These are phyloP conservation scores for Hyparrhenia diplandra DNA, from an alignment of 176 grass and related monocot species.

Conservation along the genomic window DNA sequence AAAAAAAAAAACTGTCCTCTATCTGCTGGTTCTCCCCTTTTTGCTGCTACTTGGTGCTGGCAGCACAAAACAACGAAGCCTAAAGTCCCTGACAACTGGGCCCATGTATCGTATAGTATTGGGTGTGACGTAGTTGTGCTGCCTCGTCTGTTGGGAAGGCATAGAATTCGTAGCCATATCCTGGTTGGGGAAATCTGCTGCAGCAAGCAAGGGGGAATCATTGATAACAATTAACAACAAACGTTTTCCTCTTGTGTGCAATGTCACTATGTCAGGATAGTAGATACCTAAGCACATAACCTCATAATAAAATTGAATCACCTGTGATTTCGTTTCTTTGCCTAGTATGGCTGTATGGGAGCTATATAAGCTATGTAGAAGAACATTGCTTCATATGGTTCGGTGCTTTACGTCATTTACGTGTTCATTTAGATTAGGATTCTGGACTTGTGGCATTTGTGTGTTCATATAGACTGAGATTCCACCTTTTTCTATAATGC, in stretches of 20 bases:
- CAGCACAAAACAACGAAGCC: no score
- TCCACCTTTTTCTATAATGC: background rate
- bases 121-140: background rate
- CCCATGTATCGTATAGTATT: no score
- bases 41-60: no score
- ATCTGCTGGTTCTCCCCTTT: no score
- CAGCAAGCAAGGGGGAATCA: background rate
- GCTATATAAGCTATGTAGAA: background rate
- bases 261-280: background rate
- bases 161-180: background rate
- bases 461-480: background rate
- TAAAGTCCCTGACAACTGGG: no score
- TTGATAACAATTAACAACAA: background rate
- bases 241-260: background rate
- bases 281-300: background rate
- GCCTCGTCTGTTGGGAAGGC: background rate
- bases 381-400: background rate
- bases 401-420: background rate
- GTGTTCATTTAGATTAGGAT: background rate
- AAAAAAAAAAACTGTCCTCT: no score
- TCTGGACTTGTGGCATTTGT: background rate
- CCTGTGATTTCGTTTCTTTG: background rate
- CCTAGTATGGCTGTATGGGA: no score
- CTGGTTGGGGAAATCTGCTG: background rate
- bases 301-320: background rate